Evolutionary conservation across 2,329 filamentous ascomycete species (phyloP).

Genomic region (Phialemoniopsis sp.): DNA sequence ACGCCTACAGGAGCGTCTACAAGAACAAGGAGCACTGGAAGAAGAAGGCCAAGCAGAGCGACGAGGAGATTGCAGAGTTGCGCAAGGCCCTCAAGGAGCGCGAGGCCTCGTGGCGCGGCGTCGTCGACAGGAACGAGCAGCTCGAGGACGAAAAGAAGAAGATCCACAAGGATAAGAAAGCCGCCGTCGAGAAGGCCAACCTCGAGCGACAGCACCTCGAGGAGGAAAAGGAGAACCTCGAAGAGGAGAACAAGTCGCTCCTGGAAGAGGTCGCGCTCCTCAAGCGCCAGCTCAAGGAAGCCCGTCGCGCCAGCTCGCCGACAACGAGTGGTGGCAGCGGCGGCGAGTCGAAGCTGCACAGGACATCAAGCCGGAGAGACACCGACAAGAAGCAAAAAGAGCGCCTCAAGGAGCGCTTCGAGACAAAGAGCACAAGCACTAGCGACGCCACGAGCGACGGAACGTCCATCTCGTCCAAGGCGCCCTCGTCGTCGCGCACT

Average conservation of each 20-base stretch:
- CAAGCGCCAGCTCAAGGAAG: slow-evolving; percentile 17
- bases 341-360: slow-evolving; percentile 3
- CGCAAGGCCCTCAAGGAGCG: slow-evolving; percentile 14
- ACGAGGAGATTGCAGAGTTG: slow-evolving; percentile 13
- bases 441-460: neutral
- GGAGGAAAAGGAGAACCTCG: slow-evolving; percentile 7
- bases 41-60: slow-evolving; percentile 14
- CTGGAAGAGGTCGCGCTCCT: slow-evolving; percentile 12
- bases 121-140: slow-evolving; percentile 17
- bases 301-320: slow-evolving; percentile 13
- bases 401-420: slow-evolving; percentile 24
- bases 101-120: slow-evolving; percentile 12
- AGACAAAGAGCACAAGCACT: slow-evolving; percentile 2
- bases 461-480: slow-evolving; percentile 1
- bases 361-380: slow-evolving; percentile 10
- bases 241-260: slow-evolving; percentile 11
- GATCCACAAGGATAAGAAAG: slow-evolving; percentile 14
- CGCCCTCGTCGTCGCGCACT: slow-evolving; percentile 7
- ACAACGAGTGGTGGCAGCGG: slow-evolving; percentile 9
- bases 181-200: slow-evolving; percentile 11
- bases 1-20: slow-evolving; percentile 14
- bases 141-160: slow-evolving; percentile 18
- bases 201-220: slow-evolving; percentile 6
- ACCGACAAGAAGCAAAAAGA: slow-evolving; percentile 16
- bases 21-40: slow-evolving; percentile 17